Conservation (phyloP, 2,329 filamentous ascomycete genomes). For the Epicoccum sorghinum region DNA sequence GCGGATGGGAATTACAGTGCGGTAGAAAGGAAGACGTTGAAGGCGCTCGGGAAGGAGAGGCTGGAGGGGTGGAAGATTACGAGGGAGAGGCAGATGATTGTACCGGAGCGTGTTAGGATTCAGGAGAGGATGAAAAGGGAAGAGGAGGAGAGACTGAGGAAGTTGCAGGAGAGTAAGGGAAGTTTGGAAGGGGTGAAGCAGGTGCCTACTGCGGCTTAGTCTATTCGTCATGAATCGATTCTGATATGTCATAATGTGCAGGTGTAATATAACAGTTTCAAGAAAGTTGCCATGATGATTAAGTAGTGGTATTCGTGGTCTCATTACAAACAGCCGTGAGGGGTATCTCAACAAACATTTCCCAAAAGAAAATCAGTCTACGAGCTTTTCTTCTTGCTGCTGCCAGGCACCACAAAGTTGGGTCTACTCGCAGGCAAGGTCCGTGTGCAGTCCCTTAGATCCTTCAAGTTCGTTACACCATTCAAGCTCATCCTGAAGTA, state of each 20-base stretch:
- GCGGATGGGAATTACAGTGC: slow-evolving; percentile 58
- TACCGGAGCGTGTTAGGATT: slow-evolving; percentile 57
- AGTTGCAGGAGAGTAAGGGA: slow-evolving; percentile 28
- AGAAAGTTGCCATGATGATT: too few relatives aligned
- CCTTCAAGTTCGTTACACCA: slow-evolving; percentile 31
- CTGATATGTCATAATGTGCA: not conserved
- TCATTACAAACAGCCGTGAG: not conserved
- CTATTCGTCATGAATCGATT: too few relatives aligned
- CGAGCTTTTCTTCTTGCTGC: not conserved
- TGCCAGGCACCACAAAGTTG: not conserved
- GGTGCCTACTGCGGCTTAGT: slow-evolving; percentile 23
- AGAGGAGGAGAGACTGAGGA: slow-evolving; percentile 55
- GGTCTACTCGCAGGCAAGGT: slow-evolving; percentile 32
- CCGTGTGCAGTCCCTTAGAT: slow-evolving; percentile 37
- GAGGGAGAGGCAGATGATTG: slow-evolving; percentile 55
- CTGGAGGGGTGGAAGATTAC: slow-evolving; percentile 61
- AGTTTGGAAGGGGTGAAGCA: slow-evolving; percentile 20
- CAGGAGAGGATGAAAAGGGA: slow-evolving; percentile 59
- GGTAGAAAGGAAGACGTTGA: slow-evolving; percentile 63
- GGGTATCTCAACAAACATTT: slow-evolving; percentile 1
- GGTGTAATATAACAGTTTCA: too few relatives aligned
- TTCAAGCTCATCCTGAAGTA: slow-evolving; percentile 40
- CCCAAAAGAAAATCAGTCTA: not conserved
- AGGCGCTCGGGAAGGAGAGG: slow-evolving; percentile 54
- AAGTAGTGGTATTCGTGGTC: not conserved